Evolutionary conservation across 2,329 filamentous ascomycete species (phyloP).

Genomic region (Xylariaceae sp.): DNA sequence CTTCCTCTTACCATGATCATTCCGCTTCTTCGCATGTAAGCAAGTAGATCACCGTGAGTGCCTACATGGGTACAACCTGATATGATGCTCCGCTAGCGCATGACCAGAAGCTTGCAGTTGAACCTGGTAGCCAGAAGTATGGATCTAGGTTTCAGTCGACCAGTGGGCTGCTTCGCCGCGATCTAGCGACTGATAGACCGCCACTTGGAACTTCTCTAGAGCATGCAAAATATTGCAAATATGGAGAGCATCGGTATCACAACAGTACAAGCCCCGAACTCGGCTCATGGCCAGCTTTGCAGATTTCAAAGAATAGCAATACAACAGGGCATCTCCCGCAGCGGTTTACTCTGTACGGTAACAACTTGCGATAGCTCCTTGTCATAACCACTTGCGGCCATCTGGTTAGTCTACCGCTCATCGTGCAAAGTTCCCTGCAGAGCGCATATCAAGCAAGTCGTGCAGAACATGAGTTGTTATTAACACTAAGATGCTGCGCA

Average conservation of each 20-base stretch:
- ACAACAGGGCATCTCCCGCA: too few relatives aligned
- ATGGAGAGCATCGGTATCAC: background rate
- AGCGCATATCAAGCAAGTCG: too few relatives aligned
- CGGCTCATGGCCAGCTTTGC: too few relatives aligned
- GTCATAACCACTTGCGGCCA: too few relatives aligned
- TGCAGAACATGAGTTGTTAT: too few relatives aligned
- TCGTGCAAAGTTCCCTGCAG: too few relatives aligned
- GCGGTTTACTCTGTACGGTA: too few relatives aligned
- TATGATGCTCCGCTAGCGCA: background rate
- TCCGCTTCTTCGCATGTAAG: background rate
- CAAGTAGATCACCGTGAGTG: background rate
- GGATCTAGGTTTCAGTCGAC: background rate
- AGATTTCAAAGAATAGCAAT: too few relatives aligned
- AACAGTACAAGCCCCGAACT: too few relatives aligned
- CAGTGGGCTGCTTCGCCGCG: background rate
- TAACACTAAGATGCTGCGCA: too few relatives aligned
- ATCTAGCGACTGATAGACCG: background rate
- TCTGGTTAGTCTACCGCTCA: too few relatives aligned
- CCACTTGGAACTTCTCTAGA: constrained; percentile 5
- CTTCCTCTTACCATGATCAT: background rate
- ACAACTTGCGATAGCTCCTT: too few relatives aligned
- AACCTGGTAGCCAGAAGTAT: background rate
- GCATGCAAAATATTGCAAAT: background rate
- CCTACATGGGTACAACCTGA: background rate
- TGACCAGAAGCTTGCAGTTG: background rate